A percentile compares a stretch with the other conserved stretches of the same genome.
Evolutionary conservation across 208 protist species (phyloP).

Genomic region (Leishmania amazonensis): DNA sequence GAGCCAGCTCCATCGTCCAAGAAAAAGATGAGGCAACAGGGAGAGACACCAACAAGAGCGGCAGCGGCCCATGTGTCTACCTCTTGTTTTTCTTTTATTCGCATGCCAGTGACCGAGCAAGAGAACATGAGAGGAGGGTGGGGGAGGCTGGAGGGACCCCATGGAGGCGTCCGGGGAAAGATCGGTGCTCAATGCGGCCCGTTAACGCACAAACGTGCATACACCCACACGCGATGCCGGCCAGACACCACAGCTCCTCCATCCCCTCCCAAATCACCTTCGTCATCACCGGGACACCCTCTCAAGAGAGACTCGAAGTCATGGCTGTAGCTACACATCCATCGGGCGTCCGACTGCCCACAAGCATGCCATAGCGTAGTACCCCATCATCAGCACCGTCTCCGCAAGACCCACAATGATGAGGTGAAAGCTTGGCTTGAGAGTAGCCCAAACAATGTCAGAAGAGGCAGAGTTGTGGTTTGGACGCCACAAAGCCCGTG

Average conservation of each 20-base stretch:
- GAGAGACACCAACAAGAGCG: neutral
- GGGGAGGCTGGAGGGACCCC: neutral
- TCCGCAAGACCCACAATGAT: neutral
- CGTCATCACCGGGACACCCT: neutral
- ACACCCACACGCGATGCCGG: neutral
- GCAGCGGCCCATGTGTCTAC: too few relatives aligned
- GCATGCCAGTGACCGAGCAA: too few relatives aligned
- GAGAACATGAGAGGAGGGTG: neutral
- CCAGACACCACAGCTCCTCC: neutral
- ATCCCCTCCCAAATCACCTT: neutral
- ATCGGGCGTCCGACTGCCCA: neutral
- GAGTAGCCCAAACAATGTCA: neutral
- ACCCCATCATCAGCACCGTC: neutral
- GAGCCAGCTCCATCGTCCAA: neutral
- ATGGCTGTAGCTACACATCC: neutral
- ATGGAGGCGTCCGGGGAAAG: neutral
- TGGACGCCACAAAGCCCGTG: neutral
- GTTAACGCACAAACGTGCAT: neutral
- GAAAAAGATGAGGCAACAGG: neutral
- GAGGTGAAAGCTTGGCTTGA: neutral
- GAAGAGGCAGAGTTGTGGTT: neutral
- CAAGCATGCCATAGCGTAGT: neutral
- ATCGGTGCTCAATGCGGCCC: neutral
- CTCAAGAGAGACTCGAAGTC: neutral
- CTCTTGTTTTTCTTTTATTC: too few relatives aligned